These are phyloP conservation scores for Brachypodium distachyon DNA, from an alignment of 202 grass and related monocot species.

Conservation along the genomic window DNA sequence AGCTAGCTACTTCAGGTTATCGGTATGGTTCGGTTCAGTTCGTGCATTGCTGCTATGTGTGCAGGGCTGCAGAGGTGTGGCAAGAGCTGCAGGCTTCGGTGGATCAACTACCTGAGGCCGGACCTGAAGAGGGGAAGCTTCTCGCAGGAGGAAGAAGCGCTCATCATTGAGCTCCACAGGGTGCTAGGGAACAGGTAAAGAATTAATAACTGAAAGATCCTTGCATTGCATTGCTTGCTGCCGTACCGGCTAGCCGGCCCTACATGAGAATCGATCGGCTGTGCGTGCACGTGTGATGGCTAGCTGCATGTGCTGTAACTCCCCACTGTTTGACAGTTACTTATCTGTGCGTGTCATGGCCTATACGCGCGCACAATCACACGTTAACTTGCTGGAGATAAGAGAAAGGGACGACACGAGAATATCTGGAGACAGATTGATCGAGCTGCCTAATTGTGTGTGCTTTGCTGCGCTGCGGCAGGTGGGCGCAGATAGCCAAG, in stretches of 20 bases:
- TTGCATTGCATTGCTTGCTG: background rate
- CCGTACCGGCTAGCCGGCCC: background rate
- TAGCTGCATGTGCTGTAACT: background rate
- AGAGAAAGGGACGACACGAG: background rate
- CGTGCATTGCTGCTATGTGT: background rate
- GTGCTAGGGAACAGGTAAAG: slow-evolving; percentile 90
- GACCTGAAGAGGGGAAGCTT: slow-evolving; percentile 97
- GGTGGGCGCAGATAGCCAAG: slow-evolving; percentile 99
- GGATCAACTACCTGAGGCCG: slow-evolving; percentile 99
- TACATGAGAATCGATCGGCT: background rate
- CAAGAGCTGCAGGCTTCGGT: slow-evolving; percentile 98
- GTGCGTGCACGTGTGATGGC: background rate
- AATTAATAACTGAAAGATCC: too few species aligned
- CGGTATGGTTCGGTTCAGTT: background rate
- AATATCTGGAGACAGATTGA: background rate
- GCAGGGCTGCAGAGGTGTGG: slow-evolving; percentile 91
- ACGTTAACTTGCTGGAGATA: slow-evolving; percentile 15
- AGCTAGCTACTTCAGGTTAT: background rate
- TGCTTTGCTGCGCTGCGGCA: slow-evolving; percentile 35
- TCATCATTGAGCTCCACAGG: slow-evolving; percentile 95
- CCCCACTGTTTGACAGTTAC: background rate
- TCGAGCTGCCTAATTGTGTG: background rate
- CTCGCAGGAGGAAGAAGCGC: slow-evolving; percentile 88
- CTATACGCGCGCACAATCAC: background rate
- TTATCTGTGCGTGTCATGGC: background rate